Conservation (phyloP, 257 asterid genomes). For the Solanum gracilifrons region DNA sequence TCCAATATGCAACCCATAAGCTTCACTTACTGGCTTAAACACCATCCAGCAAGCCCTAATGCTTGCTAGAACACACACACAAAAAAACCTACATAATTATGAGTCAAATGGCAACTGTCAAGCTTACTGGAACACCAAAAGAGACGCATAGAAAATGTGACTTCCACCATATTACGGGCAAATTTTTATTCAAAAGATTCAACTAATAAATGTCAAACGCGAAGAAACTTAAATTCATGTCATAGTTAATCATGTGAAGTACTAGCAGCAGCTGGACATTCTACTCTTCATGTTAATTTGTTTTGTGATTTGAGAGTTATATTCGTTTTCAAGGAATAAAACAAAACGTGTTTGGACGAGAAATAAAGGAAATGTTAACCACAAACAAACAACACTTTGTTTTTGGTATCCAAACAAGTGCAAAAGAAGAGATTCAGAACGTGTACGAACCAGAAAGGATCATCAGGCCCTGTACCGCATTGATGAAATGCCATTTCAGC, state of each 20-base stretch:
- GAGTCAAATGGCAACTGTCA: not conserved
- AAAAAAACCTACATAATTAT: not conserved
- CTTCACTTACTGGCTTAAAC: not conserved
- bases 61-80: not conserved
- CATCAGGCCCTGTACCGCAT: constrained; percentile 47
- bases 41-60: not conserved
- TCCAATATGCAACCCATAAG: not conserved
- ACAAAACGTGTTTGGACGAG: not conserved
- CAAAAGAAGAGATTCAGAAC: not conserved
- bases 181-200: not conserved
- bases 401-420: not conserved
- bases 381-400: not conserved
- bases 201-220: not conserved
- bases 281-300: not conserved
- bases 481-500: constrained; percentile 86
- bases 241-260: not conserved
- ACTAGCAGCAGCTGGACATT: not conserved
- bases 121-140: not conserved
- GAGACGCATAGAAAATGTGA: not conserved
- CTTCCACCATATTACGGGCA: not conserved
- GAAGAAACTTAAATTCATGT: not conserved
- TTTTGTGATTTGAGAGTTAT: not conserved
- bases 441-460: constrained; percentile 58
- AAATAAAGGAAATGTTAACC: not conserved
- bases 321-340: not conserved